These are phyloP conservation scores for Entamoeba invadens DNA, from an alignment of 208 protist genomes.

Conservation along the genomic window DNA sequence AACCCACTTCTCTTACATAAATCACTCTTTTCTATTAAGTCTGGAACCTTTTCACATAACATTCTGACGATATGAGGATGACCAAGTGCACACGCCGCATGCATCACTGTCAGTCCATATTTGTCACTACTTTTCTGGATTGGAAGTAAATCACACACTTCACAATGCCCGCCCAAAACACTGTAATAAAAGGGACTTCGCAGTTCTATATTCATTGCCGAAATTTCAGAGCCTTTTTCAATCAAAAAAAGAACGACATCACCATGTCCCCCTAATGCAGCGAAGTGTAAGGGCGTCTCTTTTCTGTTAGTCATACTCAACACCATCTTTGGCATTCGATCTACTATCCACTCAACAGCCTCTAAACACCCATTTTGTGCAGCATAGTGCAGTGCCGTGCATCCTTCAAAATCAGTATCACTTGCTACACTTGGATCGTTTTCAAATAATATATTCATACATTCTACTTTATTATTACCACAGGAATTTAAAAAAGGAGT, in stretches of 20 bases:
- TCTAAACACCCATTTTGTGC: not conserved
- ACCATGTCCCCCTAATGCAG: not conserved
- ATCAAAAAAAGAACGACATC: not conserved
- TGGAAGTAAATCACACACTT: not conserved
- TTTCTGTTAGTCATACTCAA: not conserved
- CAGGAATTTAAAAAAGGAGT: not conserved
- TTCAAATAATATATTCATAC: not conserved
- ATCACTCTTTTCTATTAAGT: not conserved
- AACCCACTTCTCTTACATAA: not conserved
- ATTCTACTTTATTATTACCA: not conserved
- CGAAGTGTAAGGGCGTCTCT: not conserved
- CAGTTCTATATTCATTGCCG: not conserved
- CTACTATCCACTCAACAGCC: not conserved
- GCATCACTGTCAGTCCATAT: not conserved
- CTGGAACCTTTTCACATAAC: not conserved
- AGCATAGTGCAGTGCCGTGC: not conserved
- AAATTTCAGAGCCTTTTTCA: not conserved
- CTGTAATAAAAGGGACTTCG: not conserved
- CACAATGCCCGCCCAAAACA: not conserved
- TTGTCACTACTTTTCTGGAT: not conserved
- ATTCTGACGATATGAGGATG: not conserved
- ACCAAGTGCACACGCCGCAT: not conserved
- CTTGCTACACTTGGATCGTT: not conserved
- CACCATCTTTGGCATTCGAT: not conserved
- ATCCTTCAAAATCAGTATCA: not conserved